Evolutionary conservation across 495 filamentous ascomycete genomes (phyloP).

Genomic region (Melanomma pulvis-pyrius): DNA sequence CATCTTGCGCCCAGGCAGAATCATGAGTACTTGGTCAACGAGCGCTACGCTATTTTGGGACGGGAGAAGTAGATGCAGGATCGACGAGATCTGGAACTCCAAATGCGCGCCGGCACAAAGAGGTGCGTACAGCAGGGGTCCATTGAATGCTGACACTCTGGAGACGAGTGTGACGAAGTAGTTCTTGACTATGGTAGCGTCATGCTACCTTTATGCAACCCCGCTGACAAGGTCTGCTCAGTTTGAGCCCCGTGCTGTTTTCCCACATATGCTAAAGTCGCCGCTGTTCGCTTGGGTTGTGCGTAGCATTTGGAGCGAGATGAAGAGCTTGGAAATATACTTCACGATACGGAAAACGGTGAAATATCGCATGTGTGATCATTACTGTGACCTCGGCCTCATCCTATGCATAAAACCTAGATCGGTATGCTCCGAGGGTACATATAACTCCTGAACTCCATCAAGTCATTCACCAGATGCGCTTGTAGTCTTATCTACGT

Average conservation of each 20-base stretch:
- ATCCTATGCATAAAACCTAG: neutral
- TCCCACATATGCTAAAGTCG: too few species aligned
- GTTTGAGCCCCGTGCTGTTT: too few species aligned
- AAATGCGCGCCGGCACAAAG: neutral
- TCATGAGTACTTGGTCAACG: neutral
- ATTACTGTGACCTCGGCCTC: neutral
- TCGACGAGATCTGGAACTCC: neutral
- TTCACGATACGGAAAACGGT: neutral
- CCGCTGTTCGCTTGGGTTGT: too few species aligned
- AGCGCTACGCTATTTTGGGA: neutral
- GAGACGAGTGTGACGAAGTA: too few species aligned
- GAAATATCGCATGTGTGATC: neutral
- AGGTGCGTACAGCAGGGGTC: neutral
- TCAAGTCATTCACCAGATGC: neutral
- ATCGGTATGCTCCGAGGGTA: neutral
- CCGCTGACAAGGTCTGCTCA: too few species aligned
- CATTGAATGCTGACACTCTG: too few species aligned
- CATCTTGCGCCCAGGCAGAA: neutral
- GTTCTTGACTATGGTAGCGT: too few species aligned
- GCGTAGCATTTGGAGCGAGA: too few species aligned
- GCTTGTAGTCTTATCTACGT: constrained; percentile 33
- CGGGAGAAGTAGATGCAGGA: neutral
- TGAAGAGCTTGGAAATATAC: neutral
- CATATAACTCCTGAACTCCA: neutral
- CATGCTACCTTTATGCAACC: too few species aligned